Conservation (phyloP, 1,284 basidiomycete genomes). For the Earliella scabrosa region DNA sequence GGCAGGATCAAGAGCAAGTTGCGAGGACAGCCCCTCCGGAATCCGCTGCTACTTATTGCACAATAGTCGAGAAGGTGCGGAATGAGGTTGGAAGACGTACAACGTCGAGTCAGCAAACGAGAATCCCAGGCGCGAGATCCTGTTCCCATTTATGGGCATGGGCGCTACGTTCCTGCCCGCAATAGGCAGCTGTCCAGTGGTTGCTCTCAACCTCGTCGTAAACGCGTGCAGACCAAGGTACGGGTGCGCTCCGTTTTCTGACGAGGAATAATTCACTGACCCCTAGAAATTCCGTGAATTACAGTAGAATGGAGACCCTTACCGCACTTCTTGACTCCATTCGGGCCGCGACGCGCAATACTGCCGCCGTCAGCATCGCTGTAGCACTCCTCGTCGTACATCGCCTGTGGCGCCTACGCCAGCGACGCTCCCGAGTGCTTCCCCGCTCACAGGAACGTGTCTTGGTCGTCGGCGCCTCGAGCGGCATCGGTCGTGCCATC, state of each 20-base stretch:
- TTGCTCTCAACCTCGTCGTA: neutral
- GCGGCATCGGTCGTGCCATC: slow-evolving; percentile 81
- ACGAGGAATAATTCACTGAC: too few relatives aligned
- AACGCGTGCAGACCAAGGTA: too few relatives aligned
- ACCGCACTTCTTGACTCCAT: neutral
- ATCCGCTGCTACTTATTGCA: neutral
- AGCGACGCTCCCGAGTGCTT: slow-evolving; percentile 12
- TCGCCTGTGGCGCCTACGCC: slow-evolving; percentile 8
- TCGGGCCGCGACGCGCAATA: neutral
- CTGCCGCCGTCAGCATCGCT: neutral
- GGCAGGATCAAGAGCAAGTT: neutral
- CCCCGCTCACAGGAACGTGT: slow-evolving; percentile 61
- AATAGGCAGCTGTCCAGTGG: slow-evolving; percentile 12
- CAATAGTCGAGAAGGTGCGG: neutral
- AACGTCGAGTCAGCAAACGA: too few relatives aligned
- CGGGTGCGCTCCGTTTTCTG: too few relatives aligned
- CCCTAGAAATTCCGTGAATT: neutral
- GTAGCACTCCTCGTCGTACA: slow-evolving; percentile 6
- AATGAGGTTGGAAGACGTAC: too few relatives aligned
- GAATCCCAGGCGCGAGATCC: too few relatives aligned
- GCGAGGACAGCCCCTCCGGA: neutral
- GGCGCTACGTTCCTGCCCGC: slow-evolving; percentile 20
- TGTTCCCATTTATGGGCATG: neutral
- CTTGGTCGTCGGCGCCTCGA: slow-evolving; percentile 80
- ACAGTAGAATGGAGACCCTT: slow-evolving; percentile 4